Percentiles rank a stretch among this genome's conserved stretches.
phyloP scores from a whole-genome alignment of 2,329 filamentous ascomycete genomes.

The Calonectria fujianensis region DNA sequence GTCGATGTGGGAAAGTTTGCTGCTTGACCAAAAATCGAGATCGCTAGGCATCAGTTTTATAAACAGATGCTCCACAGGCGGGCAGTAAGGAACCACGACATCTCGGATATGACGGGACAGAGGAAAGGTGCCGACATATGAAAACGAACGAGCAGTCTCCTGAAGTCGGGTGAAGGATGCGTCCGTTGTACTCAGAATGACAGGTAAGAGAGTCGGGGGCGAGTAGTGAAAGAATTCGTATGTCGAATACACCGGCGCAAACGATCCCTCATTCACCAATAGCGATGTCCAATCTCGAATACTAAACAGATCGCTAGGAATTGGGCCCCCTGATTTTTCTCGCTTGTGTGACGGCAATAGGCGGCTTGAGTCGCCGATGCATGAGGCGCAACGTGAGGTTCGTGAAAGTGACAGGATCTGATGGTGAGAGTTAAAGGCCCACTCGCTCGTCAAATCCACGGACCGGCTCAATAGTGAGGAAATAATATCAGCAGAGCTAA shows the following conservation, averaged over 20 bases:
- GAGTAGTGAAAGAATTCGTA: slow-evolving; percentile 82
- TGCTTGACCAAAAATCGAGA: slow-evolving; percentile 60
- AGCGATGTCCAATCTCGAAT: slow-evolving; percentile 79
- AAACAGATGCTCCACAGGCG: slow-evolving; percentile 71
- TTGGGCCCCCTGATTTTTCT: slow-evolving; percentile 38
- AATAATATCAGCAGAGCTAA: slow-evolving; percentile 78
- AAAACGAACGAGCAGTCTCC: slow-evolving; percentile 68
- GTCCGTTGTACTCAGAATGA: slow-evolving; percentile 67
- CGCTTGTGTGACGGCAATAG: slow-evolving; percentile 42
- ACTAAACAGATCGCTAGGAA: slow-evolving; percentile 69
- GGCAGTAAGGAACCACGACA: slow-evolving; percentile 68
- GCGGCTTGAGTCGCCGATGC: neutral
- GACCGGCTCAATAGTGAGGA: slow-evolving; percentile 75
- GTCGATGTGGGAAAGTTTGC: slow-evolving; percentile 63
- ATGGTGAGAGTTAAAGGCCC: slow-evolving; percentile 78
- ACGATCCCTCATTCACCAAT: slow-evolving; percentile 84
- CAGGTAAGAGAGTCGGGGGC: slow-evolving; percentile 77
- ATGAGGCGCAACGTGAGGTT: neutral
- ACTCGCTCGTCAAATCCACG: slow-evolving; percentile 74
- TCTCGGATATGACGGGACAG: slow-evolving; percentile 76
- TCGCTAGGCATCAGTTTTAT: slow-evolving; percentile 69
- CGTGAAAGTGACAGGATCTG: slow-evolving; percentile 75
- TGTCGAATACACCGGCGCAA: slow-evolving; percentile 80
- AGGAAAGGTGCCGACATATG: slow-evolving; percentile 81
- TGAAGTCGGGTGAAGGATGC: slow-evolving; percentile 60